Base-by-base conservation (phyloP, 805 yeast species). In the Lipomyces sp. region DNA sequence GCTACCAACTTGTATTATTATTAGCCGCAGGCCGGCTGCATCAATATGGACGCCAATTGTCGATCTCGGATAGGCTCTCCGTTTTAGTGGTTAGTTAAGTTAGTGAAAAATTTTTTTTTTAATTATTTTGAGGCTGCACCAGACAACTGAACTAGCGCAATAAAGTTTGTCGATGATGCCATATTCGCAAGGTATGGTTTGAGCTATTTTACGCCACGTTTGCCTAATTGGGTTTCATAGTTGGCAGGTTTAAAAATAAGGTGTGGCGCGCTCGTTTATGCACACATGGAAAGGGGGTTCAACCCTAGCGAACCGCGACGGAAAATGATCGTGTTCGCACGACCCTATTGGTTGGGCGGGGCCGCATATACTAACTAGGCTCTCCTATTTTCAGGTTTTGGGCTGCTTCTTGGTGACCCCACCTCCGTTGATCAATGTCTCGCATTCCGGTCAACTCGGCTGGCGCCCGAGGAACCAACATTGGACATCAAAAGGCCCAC, bases 231-330 rank as follows among this genome's bases (percentile, higher is more conserved):
- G n/a, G 48, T 42, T 42, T 42, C 48, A 42, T 42, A 42, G 24
- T 24, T 24, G 24, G 24, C 24, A 24, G 24, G 24, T 24, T 24
- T 24, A 24, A 24, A 42, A 42, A 42, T 55, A 60, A 60, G 59
- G 64, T 60, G 64, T 56, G 64, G 64, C 64, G 64, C 64, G 64
- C 64, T 62, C 57, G 53, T 54, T 62, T 42, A 42, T 42, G 48
- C 48, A n/a, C 48, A 15, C 48, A 42, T 42, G 39, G 24, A 24
- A 24, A 24, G 24, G 24, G 24, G 24, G 24, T 24, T 24, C 24
- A 24, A 24, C 24, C 24, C 24, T 24, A 24, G 24, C 24, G 24
- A 24, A 24, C 24, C 24, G 24, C 24, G 24, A 24, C 24, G 24
- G 24, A 24, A 24, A 24, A 24, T 24, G 24, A 24, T 24, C 24